These are phyloP conservation scores for Herpetomonas samuelpessoai DNA, from an alignment of 208 protist genomes.

Conservation along the genomic window DNA sequence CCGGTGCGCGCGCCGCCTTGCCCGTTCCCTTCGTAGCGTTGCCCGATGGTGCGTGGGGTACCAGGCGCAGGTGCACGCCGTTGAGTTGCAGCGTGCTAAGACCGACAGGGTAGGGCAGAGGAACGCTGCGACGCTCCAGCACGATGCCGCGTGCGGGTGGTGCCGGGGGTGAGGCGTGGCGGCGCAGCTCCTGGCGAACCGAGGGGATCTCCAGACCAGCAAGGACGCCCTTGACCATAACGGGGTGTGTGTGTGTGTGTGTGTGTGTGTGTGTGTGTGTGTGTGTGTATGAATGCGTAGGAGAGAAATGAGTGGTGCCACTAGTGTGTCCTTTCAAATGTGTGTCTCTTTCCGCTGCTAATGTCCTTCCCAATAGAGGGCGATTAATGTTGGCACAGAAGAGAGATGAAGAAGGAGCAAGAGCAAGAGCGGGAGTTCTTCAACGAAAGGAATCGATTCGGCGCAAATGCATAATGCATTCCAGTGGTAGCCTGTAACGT, in stretches of 20 bases:
- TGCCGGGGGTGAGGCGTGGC: constrained; percentile 7
- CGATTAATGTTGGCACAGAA: too few relatives aligned
- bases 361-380: too few relatives aligned
- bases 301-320: too few relatives aligned
- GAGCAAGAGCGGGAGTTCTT: too few relatives aligned
- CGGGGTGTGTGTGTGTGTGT: too few relatives aligned
- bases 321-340: too few relatives aligned
- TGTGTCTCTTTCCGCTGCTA: too few relatives aligned
- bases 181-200: constrained; percentile 25
- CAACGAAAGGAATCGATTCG: too few relatives aligned
- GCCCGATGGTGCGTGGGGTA: background rate
- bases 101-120: constrained; percentile 46
- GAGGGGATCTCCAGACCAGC: constrained; percentile 30
- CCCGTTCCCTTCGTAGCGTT: background rate
- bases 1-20: background rate
- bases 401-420: too few relatives aligned
- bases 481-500: too few relatives aligned
- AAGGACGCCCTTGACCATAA: constrained; percentile 22
- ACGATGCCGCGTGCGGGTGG: constrained; percentile 1
- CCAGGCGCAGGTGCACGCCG: constrained; percentile 45
- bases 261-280: constrained; percentile 14
- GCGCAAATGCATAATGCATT: too few relatives aligned
- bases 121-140: constrained; percentile 4
- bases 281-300: too few relatives aligned
- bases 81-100: constrained; percentile 48